phyloP scores from a whole-genome alignment of 495 filamentous ascomycete genomes.

The Aspergillus conjunctus region DNA sequence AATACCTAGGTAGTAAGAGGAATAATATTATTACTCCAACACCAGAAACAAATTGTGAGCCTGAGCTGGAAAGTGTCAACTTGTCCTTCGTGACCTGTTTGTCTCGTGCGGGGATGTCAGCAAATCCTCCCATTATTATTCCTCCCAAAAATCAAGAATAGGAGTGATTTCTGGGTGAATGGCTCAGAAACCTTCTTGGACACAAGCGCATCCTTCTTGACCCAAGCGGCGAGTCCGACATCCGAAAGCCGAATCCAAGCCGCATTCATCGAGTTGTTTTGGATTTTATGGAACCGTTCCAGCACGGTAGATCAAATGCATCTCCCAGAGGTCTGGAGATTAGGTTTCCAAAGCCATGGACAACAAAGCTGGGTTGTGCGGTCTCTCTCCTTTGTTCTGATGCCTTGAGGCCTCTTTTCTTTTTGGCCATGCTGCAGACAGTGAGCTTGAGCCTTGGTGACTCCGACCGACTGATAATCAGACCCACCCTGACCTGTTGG shows the following conservation, averaged over 20 bases:
- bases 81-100: too few relatives aligned
- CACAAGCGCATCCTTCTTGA: neutral
- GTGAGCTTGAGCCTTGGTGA: too few relatives aligned
- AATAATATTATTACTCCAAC: neutral
- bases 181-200: slow-evolving; percentile 1
- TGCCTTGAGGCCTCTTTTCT: neutral
- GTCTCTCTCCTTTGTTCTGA: slow-evolving; percentile 7
- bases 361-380: slow-evolving; percentile 21
- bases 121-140: too few relatives aligned
- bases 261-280: slow-evolving; percentile 4
- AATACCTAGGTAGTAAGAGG: too few relatives aligned
- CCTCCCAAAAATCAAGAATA: too few relatives aligned
- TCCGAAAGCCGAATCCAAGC: neutral
- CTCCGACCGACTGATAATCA: too few relatives aligned
- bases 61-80: too few relatives aligned
- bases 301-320: slow-evolving; percentile 20
- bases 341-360: slow-evolving; percentile 2
- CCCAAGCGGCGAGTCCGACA: neutral
- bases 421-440: too few relatives aligned
- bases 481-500: too few relatives aligned
- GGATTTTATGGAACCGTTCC: slow-evolving; percentile 8
- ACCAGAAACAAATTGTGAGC: too few relatives aligned
- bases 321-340: slow-evolving; percentile 20
- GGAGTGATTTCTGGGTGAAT: neutral
- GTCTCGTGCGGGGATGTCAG: neutral